Base-by-base conservation (phyloP, 1,284 basidiomycete species). In the Pseudozyma pruni region DNA sequence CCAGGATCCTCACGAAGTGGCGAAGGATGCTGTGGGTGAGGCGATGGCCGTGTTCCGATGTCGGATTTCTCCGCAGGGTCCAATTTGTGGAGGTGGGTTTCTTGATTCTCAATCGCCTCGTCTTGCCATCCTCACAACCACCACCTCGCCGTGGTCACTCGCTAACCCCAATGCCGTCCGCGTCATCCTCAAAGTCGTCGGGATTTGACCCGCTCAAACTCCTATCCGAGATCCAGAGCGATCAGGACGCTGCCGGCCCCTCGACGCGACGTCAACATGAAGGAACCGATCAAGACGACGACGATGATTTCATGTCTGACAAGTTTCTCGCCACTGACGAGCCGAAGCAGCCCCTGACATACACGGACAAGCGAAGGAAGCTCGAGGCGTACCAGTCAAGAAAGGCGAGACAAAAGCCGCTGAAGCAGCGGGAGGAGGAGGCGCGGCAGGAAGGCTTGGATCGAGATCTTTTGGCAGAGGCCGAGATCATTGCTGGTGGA, bases 231-330 rank as follows among this genome's bases (percentile, higher is more conserved):
- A 66, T 58, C 16, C 50, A 54, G 23, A 22, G 19, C 34, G 50
- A 52, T 33, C 38, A 33, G 11, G 40, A 42, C 32, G 11, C 27
- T 25, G 23, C n/a, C 27, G 3, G 22, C 10, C n/a, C 50, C 19
- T 9, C 39, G 29, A 13, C 23, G 8, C 29, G 45, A n/a, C 3
- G 11, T 0, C 8, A 32, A 13, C 19, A 38, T 32, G 42, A 46
- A 8, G 23, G n/a, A n/a, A n/a, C n/a, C n/a, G n/a, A n/a, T 20
- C 29, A 23, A 50, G 54, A 61, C 3, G 62, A 72, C 11, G 69
- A 72, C 5, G 50, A 66, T 22, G 68, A 66, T 27, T 72, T 62
- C 16, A 72, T 72, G 69, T 72, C 69, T 2, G 62, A 72, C 57
- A 58, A 59, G 25, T 72, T 45, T 19, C 50, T 72, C 19, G 6